Percentiles rank a stretch among this genome's conserved stretches.
phyloP scores from a whole-genome alignment of 306 rosid genomes.

The Astragalus membranaceus region DNA sequence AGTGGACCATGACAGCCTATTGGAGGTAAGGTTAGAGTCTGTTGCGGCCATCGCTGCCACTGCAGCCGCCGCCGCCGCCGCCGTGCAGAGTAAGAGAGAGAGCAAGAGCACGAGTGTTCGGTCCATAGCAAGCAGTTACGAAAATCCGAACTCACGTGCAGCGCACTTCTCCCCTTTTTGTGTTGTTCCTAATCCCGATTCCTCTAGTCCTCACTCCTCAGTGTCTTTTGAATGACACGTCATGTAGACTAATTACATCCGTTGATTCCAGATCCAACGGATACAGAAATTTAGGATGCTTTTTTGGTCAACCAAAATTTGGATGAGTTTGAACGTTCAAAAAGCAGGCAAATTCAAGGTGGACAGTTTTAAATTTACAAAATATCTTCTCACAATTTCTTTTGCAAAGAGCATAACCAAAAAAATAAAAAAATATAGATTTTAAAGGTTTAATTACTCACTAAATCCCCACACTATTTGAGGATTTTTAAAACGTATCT shows the following conservation, averaged over 20 bases:
- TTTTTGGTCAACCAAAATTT: too few relatives aligned
- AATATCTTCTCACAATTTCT: too few relatives aligned
- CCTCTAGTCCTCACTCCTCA: not conserved
- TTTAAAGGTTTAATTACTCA: too few relatives aligned
- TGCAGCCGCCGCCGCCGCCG: not conserved
- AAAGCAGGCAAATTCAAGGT: too few relatives aligned
- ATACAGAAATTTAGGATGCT: too few relatives aligned
- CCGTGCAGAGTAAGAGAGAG: slow-evolving; percentile 15
- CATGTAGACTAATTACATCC: not conserved
- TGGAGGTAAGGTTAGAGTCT: slow-evolving; percentile 20
- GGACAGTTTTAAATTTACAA: too few relatives aligned
- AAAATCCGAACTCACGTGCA: not conserved
- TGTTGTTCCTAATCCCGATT: too few relatives aligned
- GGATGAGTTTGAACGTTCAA: too few relatives aligned
- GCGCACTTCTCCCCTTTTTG: not conserved
- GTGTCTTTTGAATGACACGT: not conserved
- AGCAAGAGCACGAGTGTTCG: slow-evolving; percentile 1
- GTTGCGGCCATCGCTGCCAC: not conserved
- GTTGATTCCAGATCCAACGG: not conserved
- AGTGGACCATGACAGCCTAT: slow-evolving; percentile 35
- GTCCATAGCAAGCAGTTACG: not conserved
- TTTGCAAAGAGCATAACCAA: too few relatives aligned
- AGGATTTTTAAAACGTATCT: too few relatives aligned
- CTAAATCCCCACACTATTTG: too few relatives aligned
- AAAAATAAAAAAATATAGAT: too few relatives aligned